Base-by-base conservation (phyloP, 2,329 filamentous ascomycete species). In the Aspergillus arachidicola region DNA sequence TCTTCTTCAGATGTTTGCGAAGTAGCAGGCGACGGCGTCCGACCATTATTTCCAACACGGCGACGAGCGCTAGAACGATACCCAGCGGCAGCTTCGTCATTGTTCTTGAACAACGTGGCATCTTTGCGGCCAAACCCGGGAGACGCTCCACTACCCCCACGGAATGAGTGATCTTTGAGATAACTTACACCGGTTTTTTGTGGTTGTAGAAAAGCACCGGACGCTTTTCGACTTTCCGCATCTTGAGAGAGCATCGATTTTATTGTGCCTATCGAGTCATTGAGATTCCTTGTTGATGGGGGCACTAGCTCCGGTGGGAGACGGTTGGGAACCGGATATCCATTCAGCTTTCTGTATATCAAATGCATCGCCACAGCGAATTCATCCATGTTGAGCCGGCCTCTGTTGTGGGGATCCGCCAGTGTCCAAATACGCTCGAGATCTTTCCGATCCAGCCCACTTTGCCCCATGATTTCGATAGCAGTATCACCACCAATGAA, bases 301-400 rank as follows among this genome's bases (percentile, higher is more conserved):
- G 95, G 95, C 7, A 98, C 89, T 64, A 99, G 87, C 82, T 99
- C 95, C 0, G 95, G 88, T 10, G 95, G 95, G 12, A 99, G 85
- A 51, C 90, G 89, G 72, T 89, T 91, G 19, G 95, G 95, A 36
- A 98, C 85, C 1, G 94, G 94, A 73, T 98, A 98, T 41, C 94
- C 94, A 72, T 99, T 98, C 59, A 99, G 85, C 76, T 96, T 97
- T 71, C 95, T 87, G 81, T 99, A 99, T 72, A 99, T 99, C 79
- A 99, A 82, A 85, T 99, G 95, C 95, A 99, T 99, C 11, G 94
- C 93, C 58, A 99, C 94, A 10, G 95, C 94, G 75, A 99, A 99
- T 75, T 99, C 95, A 75, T 99, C 95, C 73, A 98, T 87, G 72
- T 99, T 94, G 34, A 99, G 85, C 61, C 94, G 91, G 21, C 95